Conservation (phyloP, 805 yeast species). For the Teunomyces atbi region DNA sequence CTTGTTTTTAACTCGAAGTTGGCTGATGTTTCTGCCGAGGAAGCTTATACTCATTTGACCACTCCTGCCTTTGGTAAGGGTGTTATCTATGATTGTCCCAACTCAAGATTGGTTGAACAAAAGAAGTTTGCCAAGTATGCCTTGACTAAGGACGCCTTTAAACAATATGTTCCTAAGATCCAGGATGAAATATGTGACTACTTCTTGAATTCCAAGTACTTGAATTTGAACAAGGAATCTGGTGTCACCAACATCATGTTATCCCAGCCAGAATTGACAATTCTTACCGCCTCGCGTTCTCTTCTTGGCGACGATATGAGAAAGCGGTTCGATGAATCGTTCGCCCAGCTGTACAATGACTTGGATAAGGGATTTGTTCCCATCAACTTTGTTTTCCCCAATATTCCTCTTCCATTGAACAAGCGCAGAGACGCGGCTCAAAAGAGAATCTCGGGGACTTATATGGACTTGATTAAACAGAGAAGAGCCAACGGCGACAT, state of each 20-base stretch:
- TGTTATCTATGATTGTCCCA: conserved; percentile 95
- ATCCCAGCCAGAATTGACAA: conserved; percentile 90
- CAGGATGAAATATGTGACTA: conserved; percentile 70
- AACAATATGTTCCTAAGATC: conserved; percentile 81
- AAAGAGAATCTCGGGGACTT: conserved; percentile 70
- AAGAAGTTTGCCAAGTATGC: conserved; percentile 94
- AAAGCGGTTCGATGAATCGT: conserved; percentile 70
- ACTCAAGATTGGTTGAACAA: conserved; percentile 91
- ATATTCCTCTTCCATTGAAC: conserved; percentile 84
- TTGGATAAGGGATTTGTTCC: conserved; percentile 97
- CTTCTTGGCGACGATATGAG: conserved; percentile 90
- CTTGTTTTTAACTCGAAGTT: conserved; percentile 88
- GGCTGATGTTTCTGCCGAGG: conserved; percentile 91
- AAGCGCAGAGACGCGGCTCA: conserved; percentile 85
- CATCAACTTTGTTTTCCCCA: conserved; percentile 89
- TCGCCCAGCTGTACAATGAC: conserved; percentile 83
- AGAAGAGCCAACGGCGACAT: conserved; percentile 76
- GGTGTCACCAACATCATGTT: conserved; percentile 69
- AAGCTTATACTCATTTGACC: conserved; percentile 88
- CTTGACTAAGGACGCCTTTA: conserved; percentile 79
- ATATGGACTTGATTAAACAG: conserved; percentile 69
- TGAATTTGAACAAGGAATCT: conserved; percentile 30
- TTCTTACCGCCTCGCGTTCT: conserved; percentile 91
- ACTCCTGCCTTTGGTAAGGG: conserved; percentile 98
- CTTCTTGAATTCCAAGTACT: conserved; percentile 51